Evolutionary conservation across 2,329 filamentous ascomycete genomes (phyloP), one percentile per base, ranked within the genome.

Genomic region (Harringtonia lauricola): DNA sequence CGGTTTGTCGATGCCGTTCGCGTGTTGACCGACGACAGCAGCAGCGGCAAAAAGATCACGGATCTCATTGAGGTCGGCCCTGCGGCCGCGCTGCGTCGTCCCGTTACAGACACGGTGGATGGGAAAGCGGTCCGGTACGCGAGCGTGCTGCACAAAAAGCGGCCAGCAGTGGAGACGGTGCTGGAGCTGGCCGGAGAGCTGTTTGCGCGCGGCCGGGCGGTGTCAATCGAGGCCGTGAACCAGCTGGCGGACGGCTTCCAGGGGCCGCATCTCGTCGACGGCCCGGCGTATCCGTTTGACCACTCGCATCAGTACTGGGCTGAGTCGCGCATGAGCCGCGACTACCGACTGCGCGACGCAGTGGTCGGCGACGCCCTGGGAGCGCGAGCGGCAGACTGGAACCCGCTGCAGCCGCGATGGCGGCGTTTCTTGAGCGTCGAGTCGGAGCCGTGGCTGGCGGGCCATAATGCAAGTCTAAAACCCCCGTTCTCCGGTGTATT

Each of bases 321-420:
- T 6, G 24, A 26, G 24, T 26, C 24, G 10, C 24, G 24, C 24
- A 10, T 26, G 7, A 26, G 24, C 10, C 24, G 10, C 6, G 10
- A 26, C 10, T 26, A 26, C 24, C 24, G 24, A 7, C 24, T 26
- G 37, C 51, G 59, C 1, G 43, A 49, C 21, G 55, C 58, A 19
- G 52, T 58, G 0, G 54, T 60, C 0, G 62, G 65, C 19, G 64
- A 67, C 36, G 53, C 72, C 1, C 45, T 70, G 1, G 67, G 67
- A 0, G 47, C 52, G 0, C 50, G 47, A 10, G 24, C 49, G 0
- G 39, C 43, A 2, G 44, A 43, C n/a, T 43, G 41, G n/a, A 54
- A 54, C 12, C 45, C 46, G 0, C 37, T 52, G 0, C 51, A 59
- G n/a, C 52, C 55, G 5, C 44, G 48, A 1, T 47, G 57, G 50